These are phyloP conservation scores for Candida tetrigidarum DNA, from an alignment of 1,139 yeast species.

Conservation along the genomic window DNA sequence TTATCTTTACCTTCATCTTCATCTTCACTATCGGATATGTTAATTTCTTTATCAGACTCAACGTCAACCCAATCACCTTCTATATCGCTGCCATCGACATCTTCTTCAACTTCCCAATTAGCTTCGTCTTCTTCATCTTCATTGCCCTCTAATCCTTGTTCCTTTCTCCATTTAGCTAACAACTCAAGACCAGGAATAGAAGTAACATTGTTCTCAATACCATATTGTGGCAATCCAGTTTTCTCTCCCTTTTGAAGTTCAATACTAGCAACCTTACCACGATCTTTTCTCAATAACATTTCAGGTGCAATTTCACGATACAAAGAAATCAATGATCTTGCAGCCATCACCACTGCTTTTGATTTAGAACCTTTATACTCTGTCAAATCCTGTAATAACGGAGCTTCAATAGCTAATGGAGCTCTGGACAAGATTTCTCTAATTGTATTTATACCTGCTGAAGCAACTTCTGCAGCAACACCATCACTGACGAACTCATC, in stretches of 20 bases:
- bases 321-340: conserved; percentile 81
- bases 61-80: conserved; percentile 67
- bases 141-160: conserved; percentile 55
- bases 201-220: conserved; percentile 64
- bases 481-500: conserved; percentile 98
- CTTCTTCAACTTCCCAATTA: conserved; percentile 51
- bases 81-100: conserved; percentile 52
- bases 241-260: conserved; percentile 63
- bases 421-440: conserved; percentile 92
- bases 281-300: conserved; percentile 84
- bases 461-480: conserved; percentile 96
- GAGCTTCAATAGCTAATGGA: conserved; percentile 89
- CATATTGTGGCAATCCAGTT: conserved; percentile 63
- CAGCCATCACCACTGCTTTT: conserved; percentile 93
- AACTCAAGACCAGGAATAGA: conserved; percentile 91
- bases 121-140: conserved; percentile 45
- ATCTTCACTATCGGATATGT: conserved; percentile 56
- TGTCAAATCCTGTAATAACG: conserved; percentile 83
- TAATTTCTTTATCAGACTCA: conserved; percentile 62
- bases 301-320: conserved; percentile 97
- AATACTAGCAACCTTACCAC: conserved; percentile 91
- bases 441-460: conserved; percentile 95
- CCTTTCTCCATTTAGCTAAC: conserved; percentile 84
- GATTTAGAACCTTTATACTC: conserved; percentile 93
- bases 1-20: conserved; percentile 22